These are phyloP conservation scores for Avena insularis DNA, from an alignment of 176 grass and related monocot genomes.

Conservation along the genomic window DNA sequence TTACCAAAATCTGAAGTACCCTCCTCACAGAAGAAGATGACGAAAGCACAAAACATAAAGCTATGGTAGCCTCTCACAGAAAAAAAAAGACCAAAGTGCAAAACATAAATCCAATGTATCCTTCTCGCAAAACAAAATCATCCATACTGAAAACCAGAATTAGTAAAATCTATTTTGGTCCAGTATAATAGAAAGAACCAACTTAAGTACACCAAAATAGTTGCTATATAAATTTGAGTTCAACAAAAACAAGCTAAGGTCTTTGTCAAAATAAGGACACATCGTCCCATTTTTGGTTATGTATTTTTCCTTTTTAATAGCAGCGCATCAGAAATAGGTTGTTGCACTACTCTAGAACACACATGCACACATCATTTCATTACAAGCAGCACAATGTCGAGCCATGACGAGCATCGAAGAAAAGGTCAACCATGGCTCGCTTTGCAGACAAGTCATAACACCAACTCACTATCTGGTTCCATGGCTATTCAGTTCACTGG, in stretches of 20 bases:
- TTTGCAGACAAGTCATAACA: not conserved
- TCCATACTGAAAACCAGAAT: not conserved
- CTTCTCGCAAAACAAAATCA: not conserved
- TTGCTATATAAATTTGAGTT: not conserved
- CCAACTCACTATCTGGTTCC: not conserved
- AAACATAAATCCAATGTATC: not conserved
- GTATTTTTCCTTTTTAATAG: not conserved
- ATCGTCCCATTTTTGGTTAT: not conserved
- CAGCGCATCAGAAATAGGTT: not conserved
- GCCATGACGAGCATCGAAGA: not conserved
- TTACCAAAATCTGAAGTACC: not conserved
- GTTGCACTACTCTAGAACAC: not conserved
- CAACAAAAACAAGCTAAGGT: not conserved
- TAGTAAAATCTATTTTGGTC: not conserved
- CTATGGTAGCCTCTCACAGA: too few species aligned
- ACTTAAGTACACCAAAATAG: not conserved
- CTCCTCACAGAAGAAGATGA: not conserved
- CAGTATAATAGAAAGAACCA: not conserved
- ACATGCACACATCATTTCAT: not conserved
- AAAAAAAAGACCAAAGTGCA: not conserved
- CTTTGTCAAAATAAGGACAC: not conserved
- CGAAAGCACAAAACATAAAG: too few species aligned
- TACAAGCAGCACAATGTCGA: too few species aligned
- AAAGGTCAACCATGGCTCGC: not conserved
- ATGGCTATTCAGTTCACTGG: conserved; percentile 1